A percentile compares a stretch with the other conserved stretches of the same genome.
phyloP scores from a whole-genome alignment of 192 early-diverging fungal species.

The Geranomyces michiganensis region DNA sequence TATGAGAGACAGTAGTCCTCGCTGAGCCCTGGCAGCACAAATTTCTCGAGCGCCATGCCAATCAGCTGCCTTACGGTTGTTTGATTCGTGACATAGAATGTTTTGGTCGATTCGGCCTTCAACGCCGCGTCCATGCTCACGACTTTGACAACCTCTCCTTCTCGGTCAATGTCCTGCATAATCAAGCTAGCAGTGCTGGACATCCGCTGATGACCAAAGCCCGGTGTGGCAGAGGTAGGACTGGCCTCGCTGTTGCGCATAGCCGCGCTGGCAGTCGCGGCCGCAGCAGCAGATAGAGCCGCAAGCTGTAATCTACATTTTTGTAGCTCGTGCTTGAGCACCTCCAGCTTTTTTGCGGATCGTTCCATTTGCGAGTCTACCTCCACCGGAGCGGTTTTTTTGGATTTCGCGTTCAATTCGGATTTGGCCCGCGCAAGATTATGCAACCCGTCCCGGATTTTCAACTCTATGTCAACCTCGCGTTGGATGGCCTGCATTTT shows the following conservation, averaged over 20 bases:
- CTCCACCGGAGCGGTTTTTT: conserved; percentile 34
- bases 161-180: not conserved
- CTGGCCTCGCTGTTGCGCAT: not conserved
- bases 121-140: conserved; percentile 33
- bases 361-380: conserved; percentile 44
- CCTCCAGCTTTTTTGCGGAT: conserved; percentile 44
- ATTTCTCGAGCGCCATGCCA: conserved; percentile 37
- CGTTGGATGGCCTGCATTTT: conserved; percentile 56
- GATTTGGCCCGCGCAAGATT: conserved; percentile 48
- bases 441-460: conserved; percentile 57
- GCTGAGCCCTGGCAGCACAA: conserved; percentile 35
- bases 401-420: not conserved
- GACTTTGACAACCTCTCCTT: conserved; percentile 46
- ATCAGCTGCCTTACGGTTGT: conserved; percentile 40
- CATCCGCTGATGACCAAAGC: conserved; percentile 10
- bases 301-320: conserved; percentile 47
- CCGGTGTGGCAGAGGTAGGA: not conserved
- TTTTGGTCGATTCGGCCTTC: conserved; percentile 43
- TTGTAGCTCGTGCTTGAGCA: conserved; percentile 54
- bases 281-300: conserved; percentile 29
- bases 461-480: conserved; percentile 61
- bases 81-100: conserved; percentile 40
- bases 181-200: conserved; percentile 10
- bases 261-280: conserved; percentile 25
- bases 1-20: conserved; percentile 44